These are phyloP conservation scores for Lotmaria passim DNA, from an alignment of 208 protist genomes.

Conservation along the genomic window DNA sequence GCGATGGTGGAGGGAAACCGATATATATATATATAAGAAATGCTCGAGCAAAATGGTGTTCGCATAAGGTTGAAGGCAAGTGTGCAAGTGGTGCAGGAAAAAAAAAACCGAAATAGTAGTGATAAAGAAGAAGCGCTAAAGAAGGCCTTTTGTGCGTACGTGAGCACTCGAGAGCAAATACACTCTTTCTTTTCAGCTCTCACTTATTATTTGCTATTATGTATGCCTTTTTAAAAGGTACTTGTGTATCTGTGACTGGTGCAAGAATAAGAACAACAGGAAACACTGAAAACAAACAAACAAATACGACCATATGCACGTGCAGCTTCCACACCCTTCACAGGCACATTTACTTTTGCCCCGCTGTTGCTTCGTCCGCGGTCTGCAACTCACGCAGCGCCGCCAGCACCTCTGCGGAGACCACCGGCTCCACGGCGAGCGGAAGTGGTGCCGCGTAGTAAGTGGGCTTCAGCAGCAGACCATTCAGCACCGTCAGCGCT, in stretches of 20 bases:
- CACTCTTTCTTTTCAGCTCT: no score
- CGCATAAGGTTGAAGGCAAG: no score
- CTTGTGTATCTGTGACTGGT: not conserved
- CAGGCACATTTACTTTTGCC: not conserved
- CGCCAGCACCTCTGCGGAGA: slow-evolving; percentile 67
- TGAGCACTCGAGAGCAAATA: no score
- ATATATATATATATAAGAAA: not conserved
- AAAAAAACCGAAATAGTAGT: no score
- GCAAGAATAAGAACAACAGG: slow-evolving; percentile 10
- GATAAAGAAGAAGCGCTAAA: no score
- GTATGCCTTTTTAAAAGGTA: no score
- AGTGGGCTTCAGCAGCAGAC: slow-evolving; percentile 27
- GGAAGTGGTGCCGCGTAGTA: slow-evolving; percentile 2
- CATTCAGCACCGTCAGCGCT: slow-evolving; percentile 56
- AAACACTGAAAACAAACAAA: slow-evolving; percentile 6
- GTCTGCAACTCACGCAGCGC: slow-evolving; percentile 42
- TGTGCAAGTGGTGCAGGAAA: no score
- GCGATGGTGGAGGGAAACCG: not conserved
- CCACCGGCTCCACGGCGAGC: slow-evolving; percentile 66
- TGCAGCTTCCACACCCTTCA: not conserved
- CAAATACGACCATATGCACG: not conserved
- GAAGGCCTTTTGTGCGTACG: no score
- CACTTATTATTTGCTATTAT: no score
- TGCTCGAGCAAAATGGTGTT: no score
- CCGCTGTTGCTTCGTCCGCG: not conserved